phyloP scores from a whole-genome alignment of 2,329 filamentous ascomycete genomes.

The Pseudogymnoascus pannorum region DNA sequence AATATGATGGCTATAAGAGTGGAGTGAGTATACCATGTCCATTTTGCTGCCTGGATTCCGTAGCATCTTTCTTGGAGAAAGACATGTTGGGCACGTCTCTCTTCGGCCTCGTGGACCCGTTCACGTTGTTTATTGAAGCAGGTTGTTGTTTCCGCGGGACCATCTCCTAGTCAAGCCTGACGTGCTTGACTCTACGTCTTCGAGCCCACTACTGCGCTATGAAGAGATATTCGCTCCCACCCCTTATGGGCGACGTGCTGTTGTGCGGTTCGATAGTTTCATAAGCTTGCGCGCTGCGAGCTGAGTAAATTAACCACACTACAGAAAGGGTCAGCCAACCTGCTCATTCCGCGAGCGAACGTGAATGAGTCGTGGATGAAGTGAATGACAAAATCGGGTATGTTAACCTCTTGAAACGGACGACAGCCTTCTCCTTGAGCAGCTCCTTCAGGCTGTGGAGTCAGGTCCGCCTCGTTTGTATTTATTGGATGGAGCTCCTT shows the following conservation, averaged over 20 bases:
- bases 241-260: slow-evolving; percentile 28
- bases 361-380: not conserved
- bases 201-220: slow-evolving; percentile 53
- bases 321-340: not conserved
- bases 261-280: slow-evolving; percentile 1
- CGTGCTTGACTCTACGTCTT: slow-evolving; percentile 51
- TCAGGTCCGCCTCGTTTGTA: not conserved
- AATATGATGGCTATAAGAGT: not conserved
- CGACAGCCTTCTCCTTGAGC: not conserved
- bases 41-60: slow-evolving; percentile 30
- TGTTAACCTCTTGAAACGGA: slow-evolving; percentile 10
- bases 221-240: slow-evolving; percentile 46
- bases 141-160: slow-evolving; percentile 40
- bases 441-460: slow-evolving; percentile 3
- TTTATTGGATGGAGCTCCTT: not conserved
- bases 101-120: slow-evolving; percentile 40
- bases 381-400: not conserved
- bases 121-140: slow-evolving; percentile 30
- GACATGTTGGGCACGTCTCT: slow-evolving; percentile 45
- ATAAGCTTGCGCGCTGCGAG: slow-evolving; percentile 7
- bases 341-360: not conserved
- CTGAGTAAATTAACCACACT: not conserved
- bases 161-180: slow-evolving; percentile 50
- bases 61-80: slow-evolving; percentile 54
- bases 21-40: slow-evolving; percentile 5